Percentiles rank a stretch among this genome's conserved stretches.
Conservation (phyloP, 176 grass and related monocot species). For the Aegilops speltoides region DNA sequence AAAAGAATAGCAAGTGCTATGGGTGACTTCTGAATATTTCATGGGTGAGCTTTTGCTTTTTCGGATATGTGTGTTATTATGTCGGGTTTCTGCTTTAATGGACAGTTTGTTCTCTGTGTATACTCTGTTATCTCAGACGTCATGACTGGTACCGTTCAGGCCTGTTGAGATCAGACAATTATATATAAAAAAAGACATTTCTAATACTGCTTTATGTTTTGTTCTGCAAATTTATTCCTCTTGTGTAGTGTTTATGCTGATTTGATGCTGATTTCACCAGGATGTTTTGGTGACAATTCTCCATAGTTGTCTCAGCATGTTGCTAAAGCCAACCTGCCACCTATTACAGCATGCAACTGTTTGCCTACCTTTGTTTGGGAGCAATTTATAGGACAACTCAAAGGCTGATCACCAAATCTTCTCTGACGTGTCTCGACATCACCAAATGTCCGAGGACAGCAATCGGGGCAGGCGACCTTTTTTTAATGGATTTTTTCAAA, state of each 20-base stretch:
- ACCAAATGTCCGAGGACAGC: too few relatives aligned
- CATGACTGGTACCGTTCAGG: neutral
- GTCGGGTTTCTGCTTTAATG: neutral
- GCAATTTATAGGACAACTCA: neutral
- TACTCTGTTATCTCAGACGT: slow-evolving; percentile 13
- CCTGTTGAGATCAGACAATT: neutral
- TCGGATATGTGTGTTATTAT: slow-evolving; percentile 1
- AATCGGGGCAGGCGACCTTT: too few relatives aligned
- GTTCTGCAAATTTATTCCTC: neutral
- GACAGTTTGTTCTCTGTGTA: neutral
- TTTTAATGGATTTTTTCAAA: too few relatives aligned
- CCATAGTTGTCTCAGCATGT: neutral
- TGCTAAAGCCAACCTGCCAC: neutral
- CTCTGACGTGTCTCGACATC: too few relatives aligned
- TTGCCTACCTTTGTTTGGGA: neutral
- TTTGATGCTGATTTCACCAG: too few relatives aligned
- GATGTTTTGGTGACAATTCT: neutral
- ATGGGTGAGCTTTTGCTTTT: slow-evolving; percentile 5
- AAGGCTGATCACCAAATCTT: too few relatives aligned
- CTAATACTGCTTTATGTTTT: neutral
- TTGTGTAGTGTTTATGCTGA: neutral
- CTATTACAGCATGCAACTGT: neutral
- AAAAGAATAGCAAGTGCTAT: slow-evolving; percentile 22
- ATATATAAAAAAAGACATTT: slow-evolving; percentile 26
- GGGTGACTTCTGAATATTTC: neutral